These are phyloP conservation scores for Diddensiella santjacobensis DNA, from an alignment of 805 yeast species.

Conservation along the genomic window DNA sequence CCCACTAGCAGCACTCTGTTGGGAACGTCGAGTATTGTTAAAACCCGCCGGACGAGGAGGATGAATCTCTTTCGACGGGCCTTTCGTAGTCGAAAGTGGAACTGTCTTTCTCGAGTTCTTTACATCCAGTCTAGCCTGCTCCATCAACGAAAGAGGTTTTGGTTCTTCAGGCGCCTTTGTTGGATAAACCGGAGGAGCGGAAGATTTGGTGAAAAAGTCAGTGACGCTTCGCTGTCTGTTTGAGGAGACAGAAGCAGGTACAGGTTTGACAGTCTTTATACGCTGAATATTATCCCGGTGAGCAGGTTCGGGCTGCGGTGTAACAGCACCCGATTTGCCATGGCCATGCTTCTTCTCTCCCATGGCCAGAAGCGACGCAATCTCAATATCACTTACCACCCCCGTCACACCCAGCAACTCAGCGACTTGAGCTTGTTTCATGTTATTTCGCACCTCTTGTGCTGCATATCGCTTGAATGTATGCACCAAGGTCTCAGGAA, in stretches of 20 bases:
- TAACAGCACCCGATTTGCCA: not conserved
- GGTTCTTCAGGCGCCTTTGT: not conserved
- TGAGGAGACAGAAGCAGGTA: not conserved
- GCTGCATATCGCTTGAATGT: conserved; percentile 44
- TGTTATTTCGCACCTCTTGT: conserved; percentile 62
- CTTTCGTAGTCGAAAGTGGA: conserved; percentile 1
- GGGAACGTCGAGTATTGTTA: conserved; percentile 29
- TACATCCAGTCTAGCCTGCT: conserved; percentile 22
- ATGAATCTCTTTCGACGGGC: conserved; percentile 30
- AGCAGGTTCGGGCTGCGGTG: not conserved
- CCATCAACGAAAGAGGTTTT: conserved; percentile 7
- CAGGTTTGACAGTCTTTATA: not conserved
- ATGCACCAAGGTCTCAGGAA: conserved; percentile 52
- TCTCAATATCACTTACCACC: conserved; percentile 17
- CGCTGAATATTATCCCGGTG: too few species aligned
- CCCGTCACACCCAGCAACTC: conserved; percentile 45
- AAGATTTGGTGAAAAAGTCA: conserved; percentile 2
- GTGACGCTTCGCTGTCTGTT: conserved; percentile 5
- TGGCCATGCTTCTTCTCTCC: conserved; percentile 1
- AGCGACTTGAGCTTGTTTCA: conserved; percentile 61
- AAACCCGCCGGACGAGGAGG: conserved; percentile 53
- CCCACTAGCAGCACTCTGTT: too few species aligned
- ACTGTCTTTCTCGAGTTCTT: conserved; percentile 14
- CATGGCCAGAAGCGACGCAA: conserved; percentile 10
- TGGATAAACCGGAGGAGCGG: not conserved